phyloP scores from a whole-genome alignment of 179 eudicot genomes.

The Drosera spatulata region DNA sequence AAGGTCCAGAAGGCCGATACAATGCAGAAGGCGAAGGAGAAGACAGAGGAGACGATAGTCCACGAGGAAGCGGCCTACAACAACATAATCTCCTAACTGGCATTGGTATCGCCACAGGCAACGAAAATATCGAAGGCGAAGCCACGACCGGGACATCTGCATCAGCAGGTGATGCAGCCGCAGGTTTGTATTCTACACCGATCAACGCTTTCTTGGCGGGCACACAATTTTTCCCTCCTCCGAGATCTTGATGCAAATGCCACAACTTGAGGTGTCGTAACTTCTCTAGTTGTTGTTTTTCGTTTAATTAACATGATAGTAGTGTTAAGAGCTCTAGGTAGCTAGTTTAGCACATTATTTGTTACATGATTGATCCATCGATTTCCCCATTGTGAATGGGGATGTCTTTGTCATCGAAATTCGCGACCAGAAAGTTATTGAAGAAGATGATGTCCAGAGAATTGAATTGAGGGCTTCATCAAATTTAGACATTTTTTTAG shows the following conservation, averaged over 20 bases:
- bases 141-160: slow-evolving; percentile 5
- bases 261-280: background rate
- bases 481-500: background rate
- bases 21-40: slow-evolving; percentile 13
- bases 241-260: slow-evolving; percentile 35
- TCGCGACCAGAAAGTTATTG: slow-evolving; percentile 2
- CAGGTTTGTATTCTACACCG: slow-evolving; percentile 50
- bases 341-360: no score
- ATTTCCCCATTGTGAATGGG: background rate
- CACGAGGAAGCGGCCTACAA: slow-evolving; percentile 18
- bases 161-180: slow-evolving; percentile 23
- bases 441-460: background rate
- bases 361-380: no score
- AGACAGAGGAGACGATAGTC: slow-evolving; percentile 20
- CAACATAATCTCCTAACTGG: slow-evolving; percentile 26
- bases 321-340: no score
- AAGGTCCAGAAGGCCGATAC: slow-evolving; percentile 26
- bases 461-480: background rate
- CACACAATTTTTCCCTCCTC: slow-evolving; percentile 90
- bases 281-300: background rate
- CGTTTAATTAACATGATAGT: no score
- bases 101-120: slow-evolving; percentile 2
- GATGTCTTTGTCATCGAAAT: slow-evolving; percentile 11
- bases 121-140: slow-evolving; percentile 3
- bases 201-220: slow-evolving; percentile 76